Percentiles rank a stretch among this genome's conserved stretches.
These are phyloP conservation scores for Oenanthe javanica DNA, from an alignment of 140 eudicot genomes.

Conservation along the genomic window DNA sequence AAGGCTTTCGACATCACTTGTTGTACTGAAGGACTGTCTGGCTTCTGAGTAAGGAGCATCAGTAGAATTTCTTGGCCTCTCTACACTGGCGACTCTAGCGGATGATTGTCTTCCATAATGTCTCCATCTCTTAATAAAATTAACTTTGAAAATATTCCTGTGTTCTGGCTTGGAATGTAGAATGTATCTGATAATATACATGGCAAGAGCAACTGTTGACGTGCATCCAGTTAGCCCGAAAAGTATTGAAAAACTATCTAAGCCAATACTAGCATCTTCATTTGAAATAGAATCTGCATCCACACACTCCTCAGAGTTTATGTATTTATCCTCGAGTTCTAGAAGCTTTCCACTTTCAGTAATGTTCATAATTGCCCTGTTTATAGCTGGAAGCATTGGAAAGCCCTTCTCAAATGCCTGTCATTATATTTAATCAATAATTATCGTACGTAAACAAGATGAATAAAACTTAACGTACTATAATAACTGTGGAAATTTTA, in stretches of 20 bases:
- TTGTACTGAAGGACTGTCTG: not conserved
- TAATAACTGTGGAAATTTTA: too few relatives aligned
- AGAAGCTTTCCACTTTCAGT: constrained; percentile 32
- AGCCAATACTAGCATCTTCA: constrained; percentile 37
- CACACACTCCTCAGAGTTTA: constrained; percentile 37
- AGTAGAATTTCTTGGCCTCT: not conserved
- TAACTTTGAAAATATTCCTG: not conserved
- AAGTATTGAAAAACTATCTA: constrained; percentile 32
- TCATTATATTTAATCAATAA: not conserved
- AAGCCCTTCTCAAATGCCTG: constrained; percentile 43
- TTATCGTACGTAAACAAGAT: too few relatives aligned
- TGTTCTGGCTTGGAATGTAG: not conserved
- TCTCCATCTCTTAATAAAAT: not conserved
- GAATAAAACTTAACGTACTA: too few relatives aligned
- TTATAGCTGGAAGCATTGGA: constrained; percentile 29
- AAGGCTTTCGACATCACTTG: not conserved
- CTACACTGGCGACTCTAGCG: not conserved
- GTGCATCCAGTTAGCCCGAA: constrained; percentile 25
- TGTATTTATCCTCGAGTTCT: constrained; percentile 32
- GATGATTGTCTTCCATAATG: not conserved
- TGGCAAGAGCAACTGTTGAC: constrained; percentile 28
- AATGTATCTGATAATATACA: constrained; percentile 11
- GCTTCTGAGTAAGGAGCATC: not conserved
- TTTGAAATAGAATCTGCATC: constrained; percentile 27
- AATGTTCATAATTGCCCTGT: constrained; percentile 37